Evolutionary conservation across 75 land plant genomes (phyloP), one percentile per base, ranked within the genome.

Genomic region (Larix kaempferi): DNA sequence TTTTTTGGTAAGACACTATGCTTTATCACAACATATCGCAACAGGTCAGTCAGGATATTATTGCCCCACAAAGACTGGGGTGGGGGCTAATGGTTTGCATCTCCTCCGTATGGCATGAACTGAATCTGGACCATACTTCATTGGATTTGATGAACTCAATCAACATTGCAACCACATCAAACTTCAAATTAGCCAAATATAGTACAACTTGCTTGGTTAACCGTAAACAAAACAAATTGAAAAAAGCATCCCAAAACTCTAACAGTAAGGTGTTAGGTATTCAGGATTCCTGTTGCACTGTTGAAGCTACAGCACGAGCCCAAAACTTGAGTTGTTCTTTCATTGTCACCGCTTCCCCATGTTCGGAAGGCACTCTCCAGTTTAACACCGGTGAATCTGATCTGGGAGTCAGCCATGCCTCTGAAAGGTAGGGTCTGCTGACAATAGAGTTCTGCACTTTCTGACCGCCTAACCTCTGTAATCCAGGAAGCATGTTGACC

Each of bases 281-380:
- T 75, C 79, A 86, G 54, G 82, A 84, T 22, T 77, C 87, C 61
- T 80, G 75, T 22, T 78, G 77, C 58, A 85, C 84, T 61, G 89
- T 90, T 13, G 86, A 91, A 64, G 93, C 93, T 57, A 91, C 89
- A 27, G 83, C 76, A 73, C 80, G 64, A 60, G 93, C 93, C 93
- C 91, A 89, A 33, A 44, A 69, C 72, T 71, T 80, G 21, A 91
- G 80, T 52, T 81, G 87, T 64, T 77, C 83, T 85, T 91, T 91
- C 91, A 91, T 86, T 55, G 84, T 87, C 27, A 78, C 85, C 1
- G 57, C 71, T 22, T 62, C 76, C 12, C 66, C 83, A 39, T 73
- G 75, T 2, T 6, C 17, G 6, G 75, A 69, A 11, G 81, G 83
- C 56, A 85, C 35, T 22, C 62, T 80, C 60, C 78, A 29, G 21